These are phyloP conservation scores for Termitomyces sp. DNA, from an alignment of 768 basidiomycete species.

Conservation along the genomic window DNA sequence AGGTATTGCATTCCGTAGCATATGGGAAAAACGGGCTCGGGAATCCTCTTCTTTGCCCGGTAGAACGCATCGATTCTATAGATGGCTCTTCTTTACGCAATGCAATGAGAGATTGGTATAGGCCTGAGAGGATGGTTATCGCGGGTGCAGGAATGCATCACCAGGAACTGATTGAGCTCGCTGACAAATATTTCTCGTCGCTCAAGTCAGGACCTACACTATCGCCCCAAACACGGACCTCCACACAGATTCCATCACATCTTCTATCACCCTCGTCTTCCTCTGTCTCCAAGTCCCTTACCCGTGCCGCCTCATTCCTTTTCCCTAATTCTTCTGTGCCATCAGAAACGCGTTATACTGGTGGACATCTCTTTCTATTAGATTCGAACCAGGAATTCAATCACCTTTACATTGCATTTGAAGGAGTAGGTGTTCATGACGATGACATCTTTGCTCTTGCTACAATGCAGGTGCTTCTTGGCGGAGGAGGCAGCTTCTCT, in stretches of 20 bases:
- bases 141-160: constrained; percentile 93
- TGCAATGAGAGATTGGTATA: constrained; percentile 80
- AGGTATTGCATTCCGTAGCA: constrained; percentile 84
- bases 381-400: constrained; percentile 71
- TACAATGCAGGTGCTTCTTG: constrained; percentile 91
- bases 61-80: constrained; percentile 72
- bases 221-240: constrained; percentile 29
- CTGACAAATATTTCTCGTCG: constrained; percentile 80
- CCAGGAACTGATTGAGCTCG: constrained; percentile 81
- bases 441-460: constrained; percentile 92
- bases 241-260: constrained; percentile 44
- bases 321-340: constrained; percentile 40
- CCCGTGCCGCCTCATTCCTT: constrained; percentile 77
- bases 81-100: constrained; percentile 57
- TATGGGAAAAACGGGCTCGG: constrained; percentile 78
- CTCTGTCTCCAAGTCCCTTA: constrained; percentile 61
- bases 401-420: constrained; percentile 91
- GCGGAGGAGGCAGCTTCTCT: constrained; percentile 95
- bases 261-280: constrained; percentile 54
- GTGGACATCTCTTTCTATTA: constrained; percentile 73
- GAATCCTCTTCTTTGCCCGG: constrained; percentile 87
- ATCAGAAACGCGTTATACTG: constrained; percentile 70
- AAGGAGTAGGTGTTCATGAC: constrained; percentile 88
- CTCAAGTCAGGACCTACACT: constrained; percentile 39
- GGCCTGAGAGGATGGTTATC: constrained; percentile 92